phyloP scores from a whole-genome alignment of 495 filamentous ascomycete genomes.

The Pyrenula massariospora region DNA sequence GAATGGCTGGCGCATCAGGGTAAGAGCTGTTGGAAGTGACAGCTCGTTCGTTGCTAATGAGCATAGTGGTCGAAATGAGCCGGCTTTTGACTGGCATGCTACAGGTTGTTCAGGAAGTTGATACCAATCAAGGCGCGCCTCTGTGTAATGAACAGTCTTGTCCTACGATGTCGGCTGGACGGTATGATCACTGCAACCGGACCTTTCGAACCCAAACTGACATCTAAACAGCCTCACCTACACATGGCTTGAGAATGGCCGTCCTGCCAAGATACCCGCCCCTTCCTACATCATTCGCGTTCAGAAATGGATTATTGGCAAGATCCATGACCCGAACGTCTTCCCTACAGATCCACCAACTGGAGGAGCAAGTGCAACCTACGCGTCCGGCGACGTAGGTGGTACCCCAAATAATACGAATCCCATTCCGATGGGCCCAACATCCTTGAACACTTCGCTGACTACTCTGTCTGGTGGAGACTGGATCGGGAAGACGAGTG shows the following conservation, averaged over 20 bases:
- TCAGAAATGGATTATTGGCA: constrained; percentile 87
- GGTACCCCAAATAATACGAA: constrained; percentile 38
- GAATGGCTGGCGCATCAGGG: constrained; percentile 95
- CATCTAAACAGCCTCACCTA: constrained; percentile 63
- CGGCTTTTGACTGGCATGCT: constrained; percentile 76
- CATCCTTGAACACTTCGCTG: constrained; percentile 30
- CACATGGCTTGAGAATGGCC: constrained; percentile 60
- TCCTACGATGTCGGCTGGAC: constrained; percentile 82
- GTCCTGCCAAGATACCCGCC: constrained; percentile 55
- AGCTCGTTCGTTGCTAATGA: too few species aligned
- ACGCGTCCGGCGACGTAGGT: constrained; percentile 46
- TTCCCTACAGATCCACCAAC: constrained; percentile 69
- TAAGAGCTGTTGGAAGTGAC: constrained; percentile 23
- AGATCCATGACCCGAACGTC: constrained; percentile 73
- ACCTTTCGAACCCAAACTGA: constrained; percentile 3
- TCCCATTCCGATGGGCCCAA: constrained; percentile 37
- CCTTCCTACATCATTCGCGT: constrained; percentile 84
- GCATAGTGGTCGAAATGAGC: constrained; percentile 77
- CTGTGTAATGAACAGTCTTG: constrained; percentile 77
- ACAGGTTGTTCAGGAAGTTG: constrained; percentile 66
- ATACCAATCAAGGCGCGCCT: constrained; percentile 53
- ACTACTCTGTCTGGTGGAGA: constrained; percentile 38
- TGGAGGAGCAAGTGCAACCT: constrained; percentile 39
- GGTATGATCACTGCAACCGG: constrained; percentile 48
- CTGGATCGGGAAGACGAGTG: constrained; percentile 79